A percentile compares a stretch with the other conserved stretches of the same genome.
Conservation (phyloP, 169 alveolate species). For the Cryptosporidium sp. region DNA sequence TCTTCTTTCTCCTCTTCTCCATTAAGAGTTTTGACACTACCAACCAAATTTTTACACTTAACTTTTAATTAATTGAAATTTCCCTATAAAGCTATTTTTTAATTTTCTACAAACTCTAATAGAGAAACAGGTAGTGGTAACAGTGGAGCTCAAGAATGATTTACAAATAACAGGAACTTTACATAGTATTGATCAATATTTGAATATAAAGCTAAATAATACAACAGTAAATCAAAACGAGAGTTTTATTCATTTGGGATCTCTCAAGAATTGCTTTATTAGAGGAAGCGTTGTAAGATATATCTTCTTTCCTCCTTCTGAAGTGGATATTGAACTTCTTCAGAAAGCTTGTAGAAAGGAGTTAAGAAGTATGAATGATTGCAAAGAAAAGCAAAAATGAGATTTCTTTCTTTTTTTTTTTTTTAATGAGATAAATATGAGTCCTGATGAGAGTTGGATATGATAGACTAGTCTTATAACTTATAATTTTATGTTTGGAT, state of each 20-base stretch:
- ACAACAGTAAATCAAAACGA: conserved; percentile 91
- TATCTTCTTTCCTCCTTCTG: conserved; percentile 90
- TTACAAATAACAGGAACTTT: conserved; percentile 92
- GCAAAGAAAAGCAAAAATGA: conserved; percentile 21
- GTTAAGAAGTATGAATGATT: conserved; percentile 75
- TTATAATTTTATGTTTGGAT: too few relatives aligned
- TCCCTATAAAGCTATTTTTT: conserved; percentile 85
- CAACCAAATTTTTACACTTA: too few relatives aligned
- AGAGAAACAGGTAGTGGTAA: conserved; percentile 89
- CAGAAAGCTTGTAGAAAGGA: conserved; percentile 91
- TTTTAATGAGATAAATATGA: neutral
- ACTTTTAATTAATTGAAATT: too few relatives aligned
- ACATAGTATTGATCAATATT: conserved; percentile 92
- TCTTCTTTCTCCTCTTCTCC: neutral
- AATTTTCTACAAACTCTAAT: conserved; percentile 91
- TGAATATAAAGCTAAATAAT: conserved; percentile 91
- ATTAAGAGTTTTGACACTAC: too few relatives aligned
- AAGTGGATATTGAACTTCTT: conserved; percentile 90
- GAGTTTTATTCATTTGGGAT: conserved; percentile 91
- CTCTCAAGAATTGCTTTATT: conserved; percentile 92
- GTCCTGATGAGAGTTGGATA: too few relatives aligned
- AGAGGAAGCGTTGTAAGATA: conserved; percentile 96
- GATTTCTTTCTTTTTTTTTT: neutral
- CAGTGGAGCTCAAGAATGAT: conserved; percentile 94
- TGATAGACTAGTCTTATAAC: too few relatives aligned